A percentile compares a stretch with the other conserved stretches of the same genome.
phyloP scores from a whole-genome alignment of 805 yeast species.

The Komagataella mondaviorum region DNA sequence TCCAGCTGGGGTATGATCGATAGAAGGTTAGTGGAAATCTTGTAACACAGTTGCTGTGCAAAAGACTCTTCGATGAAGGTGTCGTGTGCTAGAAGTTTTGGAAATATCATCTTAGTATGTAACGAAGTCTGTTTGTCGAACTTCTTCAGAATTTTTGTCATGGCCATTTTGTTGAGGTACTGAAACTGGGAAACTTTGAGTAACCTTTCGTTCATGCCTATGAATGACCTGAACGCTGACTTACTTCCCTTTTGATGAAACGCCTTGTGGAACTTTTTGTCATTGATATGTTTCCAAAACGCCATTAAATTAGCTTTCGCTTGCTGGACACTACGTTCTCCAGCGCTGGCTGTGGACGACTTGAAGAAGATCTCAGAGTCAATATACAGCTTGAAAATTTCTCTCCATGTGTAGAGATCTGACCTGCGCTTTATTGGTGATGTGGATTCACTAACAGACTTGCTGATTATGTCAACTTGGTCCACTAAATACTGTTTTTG shows the following conservation, averaged over 20 bases:
- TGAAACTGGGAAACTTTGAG: conserved; percentile 48
- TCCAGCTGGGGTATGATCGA: conserved; percentile 59
- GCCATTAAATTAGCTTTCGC: conserved; percentile 27
- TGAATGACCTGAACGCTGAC: conserved; percentile 33
- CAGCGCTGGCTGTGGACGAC: conserved; percentile 29
- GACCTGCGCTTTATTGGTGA: conserved; percentile 27
- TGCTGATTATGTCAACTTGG: conserved; percentile 29
- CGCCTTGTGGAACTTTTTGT: conserved; percentile 19
- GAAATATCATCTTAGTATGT: conserved; percentile 30
- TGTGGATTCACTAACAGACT: conserved; percentile 22
- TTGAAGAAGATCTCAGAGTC: conserved; percentile 56
- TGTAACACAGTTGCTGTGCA: conserved; percentile 38
- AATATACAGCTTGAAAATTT: conserved; percentile 48
- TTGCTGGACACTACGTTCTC: conserved; percentile 30
- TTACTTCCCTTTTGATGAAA: conserved; percentile 34
- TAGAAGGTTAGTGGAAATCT: conserved; percentile 40
- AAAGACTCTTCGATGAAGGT: conserved; percentile 34
- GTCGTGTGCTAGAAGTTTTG: conserved; percentile 25
- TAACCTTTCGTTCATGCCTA: conserved; percentile 37
- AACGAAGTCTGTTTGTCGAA: conserved; percentile 62
- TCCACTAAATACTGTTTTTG: conserved; percentile 29
- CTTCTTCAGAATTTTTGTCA: conserved; percentile 57
- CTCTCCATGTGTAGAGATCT: conserved; percentile 61
- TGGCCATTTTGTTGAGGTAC: conserved; percentile 47
- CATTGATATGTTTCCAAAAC: conserved; percentile 26